Conservation (phyloP, 23 red algal species). For the Gracilaria gracilis region DNA sequence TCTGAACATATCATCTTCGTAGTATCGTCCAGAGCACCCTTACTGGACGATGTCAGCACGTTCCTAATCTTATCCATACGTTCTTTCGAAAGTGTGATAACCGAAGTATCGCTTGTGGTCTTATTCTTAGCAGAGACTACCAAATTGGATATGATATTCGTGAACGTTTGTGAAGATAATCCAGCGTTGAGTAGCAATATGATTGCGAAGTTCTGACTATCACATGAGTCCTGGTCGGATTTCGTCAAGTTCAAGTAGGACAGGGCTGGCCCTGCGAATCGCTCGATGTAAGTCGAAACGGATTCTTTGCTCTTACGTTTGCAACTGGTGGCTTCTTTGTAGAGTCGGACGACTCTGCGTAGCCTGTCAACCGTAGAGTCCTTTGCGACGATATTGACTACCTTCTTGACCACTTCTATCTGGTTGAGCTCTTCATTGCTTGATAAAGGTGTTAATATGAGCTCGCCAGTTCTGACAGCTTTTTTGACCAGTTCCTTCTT, state of each 20-base stretch:
- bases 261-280: too few species aligned
- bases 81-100: not conserved
- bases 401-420: slow-evolving; percentile 13
- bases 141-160: slow-evolving; percentile 9
- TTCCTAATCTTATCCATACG: not conserved
- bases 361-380: slow-evolving; percentile 28
- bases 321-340: slow-evolving; percentile 24
- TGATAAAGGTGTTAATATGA: not conserved
- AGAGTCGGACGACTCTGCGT: not conserved
- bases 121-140: slow-evolving; percentile 10
- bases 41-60: not conserved
- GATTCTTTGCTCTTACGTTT: not conserved
- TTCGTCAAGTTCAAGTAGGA: too few species aligned
- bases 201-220: too few species aligned
- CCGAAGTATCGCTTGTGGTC: too few species aligned
- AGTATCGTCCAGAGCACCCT: too few species aligned
- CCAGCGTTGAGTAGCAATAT: slow-evolving; percentile 29
- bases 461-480: not conserved
- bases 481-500: not conserved
- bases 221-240: too few species aligned
- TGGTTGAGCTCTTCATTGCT: slow-evolving; percentile 22
- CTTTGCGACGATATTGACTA: slow-evolving; percentile 43
- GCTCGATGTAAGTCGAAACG: slow-evolving; percentile 2
- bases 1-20: not conserved
- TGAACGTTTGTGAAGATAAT: not conserved